These are phyloP conservation scores for Polygonum maritimum DNA, from an alignment of 148 eudicot species.

Conservation along the genomic window DNA sequence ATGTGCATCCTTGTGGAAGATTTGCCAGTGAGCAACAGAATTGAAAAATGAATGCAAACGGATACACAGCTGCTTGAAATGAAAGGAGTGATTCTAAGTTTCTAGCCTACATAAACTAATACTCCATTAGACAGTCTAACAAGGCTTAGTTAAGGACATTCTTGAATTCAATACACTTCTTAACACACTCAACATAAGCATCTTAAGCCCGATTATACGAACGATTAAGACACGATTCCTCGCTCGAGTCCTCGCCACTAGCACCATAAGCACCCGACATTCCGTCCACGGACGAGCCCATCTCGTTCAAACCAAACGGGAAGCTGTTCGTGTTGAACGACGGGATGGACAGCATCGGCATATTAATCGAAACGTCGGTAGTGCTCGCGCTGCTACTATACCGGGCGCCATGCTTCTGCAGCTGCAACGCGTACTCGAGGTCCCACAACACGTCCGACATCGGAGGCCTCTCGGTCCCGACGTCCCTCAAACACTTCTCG, in stretches of 20 bases:
- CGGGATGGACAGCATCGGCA: constrained; percentile 1
- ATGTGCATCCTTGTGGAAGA: too few species aligned
- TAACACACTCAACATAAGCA: background rate
- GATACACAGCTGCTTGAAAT: too few species aligned
- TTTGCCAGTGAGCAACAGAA: too few species aligned
- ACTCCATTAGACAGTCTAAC: background rate
- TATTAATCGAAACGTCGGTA: background rate
- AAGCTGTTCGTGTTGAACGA: constrained; percentile 3
- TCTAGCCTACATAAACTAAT: too few species aligned
- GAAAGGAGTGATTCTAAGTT: too few species aligned
- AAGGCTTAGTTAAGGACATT: background rate
- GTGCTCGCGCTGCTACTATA: background rate
- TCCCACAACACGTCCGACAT: constrained; percentile 54
- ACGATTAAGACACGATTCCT: background rate
- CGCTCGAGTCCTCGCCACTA: background rate
- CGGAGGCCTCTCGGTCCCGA: constrained; percentile 30
- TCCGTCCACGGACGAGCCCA: background rate
- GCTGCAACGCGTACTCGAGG: constrained; percentile 34
- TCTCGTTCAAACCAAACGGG: background rate
- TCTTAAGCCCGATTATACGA: background rate
- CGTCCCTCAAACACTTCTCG: constrained; percentile 29
- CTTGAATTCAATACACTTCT: too few species aligned
- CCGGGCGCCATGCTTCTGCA: background rate
- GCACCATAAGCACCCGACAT: background rate
- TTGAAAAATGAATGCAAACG: too few species aligned